Base-by-base conservation (phyloP, 495 filamentous ascomycete species). In the Talaromyces liani region DNA sequence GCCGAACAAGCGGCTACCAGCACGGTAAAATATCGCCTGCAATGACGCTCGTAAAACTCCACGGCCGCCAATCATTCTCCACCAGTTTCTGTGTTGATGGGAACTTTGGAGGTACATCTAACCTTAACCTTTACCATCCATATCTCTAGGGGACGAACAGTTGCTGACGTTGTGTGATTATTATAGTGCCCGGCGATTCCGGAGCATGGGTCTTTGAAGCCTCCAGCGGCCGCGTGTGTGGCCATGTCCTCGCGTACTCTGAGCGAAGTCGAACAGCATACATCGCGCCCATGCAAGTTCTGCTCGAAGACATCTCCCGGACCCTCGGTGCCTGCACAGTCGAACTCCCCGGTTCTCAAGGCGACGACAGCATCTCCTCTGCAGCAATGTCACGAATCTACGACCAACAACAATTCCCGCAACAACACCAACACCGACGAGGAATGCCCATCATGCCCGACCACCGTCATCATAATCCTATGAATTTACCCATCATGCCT, bases 181-280 rank as follows among this genome's bases (percentile, higher is more conserved):
- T 58, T 24, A 31, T 64, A 84, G 87, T 92, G 47, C 91, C 91
- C 24, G 93, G 93, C 20, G 93, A 98, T 71, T 93, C 89, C 10
- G 93, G 93, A 16, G 92, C 93, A 18, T 97, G 93, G 93, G 84
- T 98, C 16, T 87, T 97, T 62, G 90, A 95, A 65, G 89, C 91
- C 62, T 81, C 84, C 6, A 79, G 85, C 18, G 91, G 91, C n/a
- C 84, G 84, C 31, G 87, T 96, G 4, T 92, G 90, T 71, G 93
- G 93, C 16, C 92, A 97, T 66, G 90, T 98, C 14, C 79, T 97
- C 10, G 93, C 93, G 8, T 95, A 88, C 85, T 92, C 86, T 61
- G 83, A 85, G 59, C 84, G 84, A 63, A 91, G 84, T 68, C 81
- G 84, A 65, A 86, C 88, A 34, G 90, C 91, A 8, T 97, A 94